Percentiles rank a stretch among this genome's conserved stretches.
Conservation (phyloP, 75 land plant species). For the Pinus taeda region DNA sequence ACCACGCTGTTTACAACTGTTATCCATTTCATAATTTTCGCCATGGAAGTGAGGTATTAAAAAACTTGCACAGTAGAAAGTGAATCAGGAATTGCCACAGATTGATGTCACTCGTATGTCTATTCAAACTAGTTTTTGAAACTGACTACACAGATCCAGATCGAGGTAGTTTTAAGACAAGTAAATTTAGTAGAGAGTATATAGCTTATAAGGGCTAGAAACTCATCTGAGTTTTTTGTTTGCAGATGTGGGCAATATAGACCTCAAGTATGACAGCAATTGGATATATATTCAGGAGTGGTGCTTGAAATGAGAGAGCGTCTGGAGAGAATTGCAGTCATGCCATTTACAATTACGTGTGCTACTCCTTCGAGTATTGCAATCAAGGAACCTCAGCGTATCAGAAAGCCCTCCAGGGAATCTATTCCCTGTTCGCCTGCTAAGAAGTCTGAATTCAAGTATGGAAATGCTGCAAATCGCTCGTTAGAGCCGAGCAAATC, state of each 20-base stretch:
- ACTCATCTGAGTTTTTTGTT: no score
- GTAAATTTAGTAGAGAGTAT: no score
- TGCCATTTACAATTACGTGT: conserved; percentile 12
- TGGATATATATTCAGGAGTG: neutral
- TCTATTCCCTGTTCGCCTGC: neutral
- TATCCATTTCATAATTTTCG: neutral
- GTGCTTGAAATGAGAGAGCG: conserved; percentile 5
- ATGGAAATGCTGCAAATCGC: neutral
- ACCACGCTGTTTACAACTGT: neutral
- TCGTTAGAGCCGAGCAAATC: neutral
- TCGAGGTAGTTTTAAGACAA: no score
- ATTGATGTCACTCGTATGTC: no score
- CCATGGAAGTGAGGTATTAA: no score
- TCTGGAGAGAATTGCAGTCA: conserved; percentile 6
- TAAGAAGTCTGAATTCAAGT: conserved; percentile 7
- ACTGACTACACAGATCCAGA: no score
- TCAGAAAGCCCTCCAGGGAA: neutral
- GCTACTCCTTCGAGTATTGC: conserved; percentile 12
- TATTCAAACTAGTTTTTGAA: no score
- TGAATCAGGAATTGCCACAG: no score
- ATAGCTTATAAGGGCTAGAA: no score
- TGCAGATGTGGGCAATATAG: no score
- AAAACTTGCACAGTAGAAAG: no score
- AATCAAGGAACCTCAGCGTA: conserved; percentile 5
- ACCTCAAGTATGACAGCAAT: no score